Evolutionary conservation across 768 basidiomycete genomes (phyloP).

Genomic region (Suillus variegatus): DNA sequence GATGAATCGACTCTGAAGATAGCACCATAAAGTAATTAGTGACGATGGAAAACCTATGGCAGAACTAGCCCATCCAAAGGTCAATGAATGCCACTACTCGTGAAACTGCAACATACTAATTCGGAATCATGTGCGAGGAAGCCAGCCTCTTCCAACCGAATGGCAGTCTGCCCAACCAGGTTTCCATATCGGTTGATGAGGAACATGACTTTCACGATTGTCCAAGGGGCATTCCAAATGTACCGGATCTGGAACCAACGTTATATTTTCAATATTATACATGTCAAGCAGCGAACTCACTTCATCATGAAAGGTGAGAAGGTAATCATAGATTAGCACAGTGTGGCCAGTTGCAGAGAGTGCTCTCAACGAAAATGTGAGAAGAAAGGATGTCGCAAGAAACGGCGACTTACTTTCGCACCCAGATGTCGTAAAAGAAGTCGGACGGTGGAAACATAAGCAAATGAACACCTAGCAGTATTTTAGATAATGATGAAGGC

Average conservation of each 20-base stretch:
- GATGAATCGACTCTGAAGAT: constrained; percentile 23
- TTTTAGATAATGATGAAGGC: neutral
- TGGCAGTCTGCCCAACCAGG: constrained; percentile 21
- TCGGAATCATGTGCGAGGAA: constrained; percentile 16
- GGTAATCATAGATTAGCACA: constrained; percentile 27
- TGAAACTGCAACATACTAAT: constrained; percentile 10
- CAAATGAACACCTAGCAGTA: neutral
- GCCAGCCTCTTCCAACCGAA: constrained; percentile 26
- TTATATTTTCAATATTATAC: constrained; percentile 15
- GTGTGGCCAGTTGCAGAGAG: constrained; percentile 19
- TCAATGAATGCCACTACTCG: neutral
- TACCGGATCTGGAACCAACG: constrained; percentile 3
- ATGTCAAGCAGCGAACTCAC: constrained; percentile 11
- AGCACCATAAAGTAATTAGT: constrained; percentile 9
- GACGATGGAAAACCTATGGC: constrained; percentile 4
- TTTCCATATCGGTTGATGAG: constrained; percentile 21
- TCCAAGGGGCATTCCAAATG: constrained; percentile 18
- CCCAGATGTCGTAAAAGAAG: neutral
- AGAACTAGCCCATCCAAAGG: constrained; percentile 19
- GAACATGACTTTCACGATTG: constrained; percentile 17
- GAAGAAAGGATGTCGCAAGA: neutral
- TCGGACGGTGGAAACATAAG: neutral
- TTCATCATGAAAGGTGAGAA: constrained; percentile 29
- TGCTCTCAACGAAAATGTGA: constrained; percentile 6
- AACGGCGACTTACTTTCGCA: neutral